phyloP scores from a whole-genome alignment of 2,329 filamentous ascomycete genomes.

The Fusarium hostae region DNA sequence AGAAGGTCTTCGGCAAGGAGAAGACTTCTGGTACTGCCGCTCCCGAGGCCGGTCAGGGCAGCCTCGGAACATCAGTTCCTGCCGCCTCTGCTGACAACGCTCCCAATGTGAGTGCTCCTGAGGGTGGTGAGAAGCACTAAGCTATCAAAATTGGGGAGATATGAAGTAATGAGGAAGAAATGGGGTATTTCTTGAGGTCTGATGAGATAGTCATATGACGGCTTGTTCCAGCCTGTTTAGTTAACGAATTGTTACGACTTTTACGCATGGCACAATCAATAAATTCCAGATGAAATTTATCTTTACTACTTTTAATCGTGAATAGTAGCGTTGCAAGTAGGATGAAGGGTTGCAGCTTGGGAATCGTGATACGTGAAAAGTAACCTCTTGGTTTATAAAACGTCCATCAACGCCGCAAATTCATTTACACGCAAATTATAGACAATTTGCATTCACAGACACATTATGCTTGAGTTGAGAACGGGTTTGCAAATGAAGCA shows the following conservation, averaged over 20 bases:
- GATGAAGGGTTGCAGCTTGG: too few species aligned
- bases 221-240: conserved; percentile 15
- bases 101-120: conserved; percentile 40
- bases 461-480: too few species aligned
- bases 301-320: background rate
- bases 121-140: conserved; percentile 41
- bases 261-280: conserved; percentile 35
- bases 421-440: background rate
- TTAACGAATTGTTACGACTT: conserved; percentile 41
- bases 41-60: conserved; percentile 29
- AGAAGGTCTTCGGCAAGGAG: conserved; percentile 67
- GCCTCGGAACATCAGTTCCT: conserved; percentile 34
- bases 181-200: conserved; percentile 5
- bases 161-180: conserved; percentile 5
- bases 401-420: accelerated
- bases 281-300: conserved; percentile 21
- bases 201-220: conserved; percentile 7
- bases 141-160: background rate
- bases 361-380: background rate
- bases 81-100: conserved; percentile 30
- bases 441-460: too few species aligned
- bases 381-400: too few species aligned
- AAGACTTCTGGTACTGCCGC: conserved; percentile 46
- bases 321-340: accelerated
- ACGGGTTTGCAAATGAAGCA: background rate